Conservation (phyloP, 169 alveolate species). For the Hammondia hammondi region DNA sequence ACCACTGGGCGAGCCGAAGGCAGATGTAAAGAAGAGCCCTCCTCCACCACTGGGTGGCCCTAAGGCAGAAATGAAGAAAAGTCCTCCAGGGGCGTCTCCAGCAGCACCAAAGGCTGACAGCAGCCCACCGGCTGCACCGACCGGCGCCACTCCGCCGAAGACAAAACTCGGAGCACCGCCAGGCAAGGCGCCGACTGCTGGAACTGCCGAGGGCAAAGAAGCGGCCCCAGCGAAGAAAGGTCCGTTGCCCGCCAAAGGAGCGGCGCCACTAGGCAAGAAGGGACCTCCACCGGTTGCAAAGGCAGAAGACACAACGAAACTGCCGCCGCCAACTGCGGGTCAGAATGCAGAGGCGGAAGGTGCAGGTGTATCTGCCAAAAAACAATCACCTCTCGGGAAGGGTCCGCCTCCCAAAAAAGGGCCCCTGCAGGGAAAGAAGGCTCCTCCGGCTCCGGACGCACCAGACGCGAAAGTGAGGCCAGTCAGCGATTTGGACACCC, state of each 20-base stretch:
- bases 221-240: neutral
- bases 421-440: neutral
- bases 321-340: neutral
- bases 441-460: neutral
- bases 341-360: neutral
- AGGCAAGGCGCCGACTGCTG: neutral
- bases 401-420: neutral
- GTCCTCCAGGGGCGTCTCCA: neutral
- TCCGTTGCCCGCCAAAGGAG: neutral
- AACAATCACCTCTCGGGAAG: neutral
- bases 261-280: neutral
- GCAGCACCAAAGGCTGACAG: no score
- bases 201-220: neutral
- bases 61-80: neutral
- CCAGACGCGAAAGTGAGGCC: neutral
- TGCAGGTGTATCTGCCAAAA: neutral
- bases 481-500: neutral
- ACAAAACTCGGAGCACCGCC: neutral
- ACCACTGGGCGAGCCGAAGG: neutral
- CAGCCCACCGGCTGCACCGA: neutral
- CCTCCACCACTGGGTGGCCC: neutral
- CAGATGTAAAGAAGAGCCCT: neutral
- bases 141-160: neutral
- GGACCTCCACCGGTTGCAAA: neutral
- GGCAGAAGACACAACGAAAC: no score